Conservation (phyloP, 1,284 basidiomycete genomes). For the Moesziomyces globuligerus region DNA sequence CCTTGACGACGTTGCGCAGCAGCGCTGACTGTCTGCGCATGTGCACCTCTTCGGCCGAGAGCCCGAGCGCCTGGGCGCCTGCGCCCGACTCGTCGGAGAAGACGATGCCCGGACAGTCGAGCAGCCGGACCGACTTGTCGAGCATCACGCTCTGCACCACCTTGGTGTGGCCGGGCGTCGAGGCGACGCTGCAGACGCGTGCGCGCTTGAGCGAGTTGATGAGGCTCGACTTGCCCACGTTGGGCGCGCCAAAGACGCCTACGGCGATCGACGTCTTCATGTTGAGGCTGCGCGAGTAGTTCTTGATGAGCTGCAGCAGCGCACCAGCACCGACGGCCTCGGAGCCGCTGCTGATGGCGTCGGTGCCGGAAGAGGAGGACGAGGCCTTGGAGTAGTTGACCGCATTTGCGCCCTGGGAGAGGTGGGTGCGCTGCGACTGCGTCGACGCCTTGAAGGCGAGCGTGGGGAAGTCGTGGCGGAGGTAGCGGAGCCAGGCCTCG, state of each 20-base stretch:
- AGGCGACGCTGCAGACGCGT: slow-evolving; percentile 82
- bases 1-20: slow-evolving; percentile 89
- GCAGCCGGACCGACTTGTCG: slow-evolving; percentile 88
- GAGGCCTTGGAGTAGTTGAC: slow-evolving; percentile 17
- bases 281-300: slow-evolving; percentile 74
- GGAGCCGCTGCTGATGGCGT: slow-evolving; percentile 61
- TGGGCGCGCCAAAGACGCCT: slow-evolving; percentile 95
- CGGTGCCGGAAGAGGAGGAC: slow-evolving; percentile 3
- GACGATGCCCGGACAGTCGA: slow-evolving; percentile 96
- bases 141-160: slow-evolving; percentile 92
- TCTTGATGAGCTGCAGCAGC: slow-evolving; percentile 87
- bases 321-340: slow-evolving; percentile 71
- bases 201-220: slow-evolving; percentile 91
- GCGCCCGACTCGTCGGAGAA: slow-evolving; percentile 49
- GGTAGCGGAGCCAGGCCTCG: slow-evolving; percentile 86
- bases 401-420: slow-evolving; percentile 47
- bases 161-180: slow-evolving; percentile 93
- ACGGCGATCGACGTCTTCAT: slow-evolving; percentile 73
- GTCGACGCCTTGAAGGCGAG: slow-evolving; percentile 92
- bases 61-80: slow-evolving; percentile 71
- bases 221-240: slow-evolving; percentile 94
- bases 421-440: slow-evolving; percentile 79
- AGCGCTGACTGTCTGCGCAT: slow-evolving; percentile 49
- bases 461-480: slow-evolving; percentile 90
- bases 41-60: slow-evolving; percentile 69